Conservation (phyloP, 805 yeast species). For the Pichia nakasei region DNA sequence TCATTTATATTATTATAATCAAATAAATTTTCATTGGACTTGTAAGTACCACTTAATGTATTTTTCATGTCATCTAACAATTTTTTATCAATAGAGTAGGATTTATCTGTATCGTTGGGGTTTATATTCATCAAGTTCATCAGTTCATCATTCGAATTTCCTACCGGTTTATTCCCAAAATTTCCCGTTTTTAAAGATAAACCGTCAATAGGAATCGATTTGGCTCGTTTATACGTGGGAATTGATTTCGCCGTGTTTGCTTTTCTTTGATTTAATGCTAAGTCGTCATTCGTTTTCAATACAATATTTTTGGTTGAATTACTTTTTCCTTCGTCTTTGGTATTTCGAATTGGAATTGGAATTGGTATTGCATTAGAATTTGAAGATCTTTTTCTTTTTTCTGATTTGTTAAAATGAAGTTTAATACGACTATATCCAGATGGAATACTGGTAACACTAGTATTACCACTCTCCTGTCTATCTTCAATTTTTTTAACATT, state of each 20-base stretch:
- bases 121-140: too few species aligned
- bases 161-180: too few species aligned
- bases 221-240: not conserved
- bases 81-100: too few species aligned
- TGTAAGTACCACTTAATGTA: too few species aligned
- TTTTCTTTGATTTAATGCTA: not conserved
- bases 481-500: slow-evolving; percentile 24
- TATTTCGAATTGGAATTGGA: not conserved
- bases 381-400: not conserved
- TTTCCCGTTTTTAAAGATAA: too few species aligned
- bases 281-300: not conserved
- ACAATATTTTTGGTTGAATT: not conserved
- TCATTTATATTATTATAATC: too few species aligned
- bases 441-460: slow-evolving; percentile 28
- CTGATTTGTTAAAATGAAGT: slow-evolving; percentile 3
- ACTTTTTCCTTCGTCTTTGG: not conserved
- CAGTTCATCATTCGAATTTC: too few species aligned
- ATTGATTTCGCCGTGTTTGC: not conserved
- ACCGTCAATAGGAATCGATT: not conserved
- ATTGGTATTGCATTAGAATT: not conserved
- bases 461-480: slow-evolving; percentile 22
- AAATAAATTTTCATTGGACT: too few species aligned
- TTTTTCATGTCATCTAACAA: too few species aligned
- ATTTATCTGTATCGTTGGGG: too few species aligned
- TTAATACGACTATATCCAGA: slow-evolving; percentile 22